Evolutionary conservation across 2,329 filamentous ascomycete genomes (phyloP), one percentile per base, ranked within the genome.

Genomic region (Epichloe coenophiala): DNA sequence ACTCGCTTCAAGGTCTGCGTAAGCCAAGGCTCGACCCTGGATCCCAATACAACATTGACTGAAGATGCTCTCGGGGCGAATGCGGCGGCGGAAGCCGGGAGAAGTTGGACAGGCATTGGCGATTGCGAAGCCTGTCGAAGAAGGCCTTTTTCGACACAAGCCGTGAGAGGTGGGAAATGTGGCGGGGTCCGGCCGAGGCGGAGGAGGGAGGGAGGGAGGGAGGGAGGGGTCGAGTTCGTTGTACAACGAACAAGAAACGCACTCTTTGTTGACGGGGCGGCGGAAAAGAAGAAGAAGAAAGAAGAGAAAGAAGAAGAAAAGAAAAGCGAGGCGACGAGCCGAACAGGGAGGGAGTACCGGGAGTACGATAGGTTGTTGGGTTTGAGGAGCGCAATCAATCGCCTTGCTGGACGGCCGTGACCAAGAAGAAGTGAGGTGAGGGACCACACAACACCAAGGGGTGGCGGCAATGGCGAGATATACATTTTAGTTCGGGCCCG

Each of bases 1-100:
- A 96, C 89, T 68, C 93, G 84, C 78, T 97, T 97, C 62, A 98
- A 77, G 11, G 90, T 95, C 65, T 90, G 87, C 36, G 93, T 98
- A 69, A 97, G 78, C 93, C 93, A 98, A 53, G 89, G 86, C 72
- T 96, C 90, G 63, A 94, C 82, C 74, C 93, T 95, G 66, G 84
- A 85, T 63, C 84, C 86, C 62, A 98, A 76, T 54, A 98, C 93
- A 59, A 98, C 88, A 66, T 94, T 97, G 68, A 95, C 91, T 27
- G 88, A 89, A 46, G 88, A 88, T 53, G 80, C 78, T 63, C 93
- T 81, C 60, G 91, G 91, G 61, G 91, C 91, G 74, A 97, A 98
- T 63, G 93, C 91, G 55, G 90, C 89, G 59, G 93, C 93, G 62
- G 93, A 97, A 56, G 91, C 91, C 60, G 93, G 93, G 61, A 98